phyloP scores from a whole-genome alignment of 768 basidiomycete species.

The Serendipita vermifera region DNA sequence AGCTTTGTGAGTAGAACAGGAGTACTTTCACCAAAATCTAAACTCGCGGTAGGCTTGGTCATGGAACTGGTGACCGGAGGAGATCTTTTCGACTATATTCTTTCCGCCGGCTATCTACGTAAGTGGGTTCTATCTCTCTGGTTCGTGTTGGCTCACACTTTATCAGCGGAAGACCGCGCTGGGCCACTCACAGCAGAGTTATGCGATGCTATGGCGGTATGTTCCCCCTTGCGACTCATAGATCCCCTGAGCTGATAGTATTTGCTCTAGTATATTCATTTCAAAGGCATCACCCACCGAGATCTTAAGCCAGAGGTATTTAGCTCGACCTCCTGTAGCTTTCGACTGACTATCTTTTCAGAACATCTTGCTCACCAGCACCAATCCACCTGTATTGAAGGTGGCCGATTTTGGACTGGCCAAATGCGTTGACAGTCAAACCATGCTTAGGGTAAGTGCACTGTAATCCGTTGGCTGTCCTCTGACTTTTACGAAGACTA shows the following conservation, averaged over 20 bases:
- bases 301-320: conserved; percentile 65
- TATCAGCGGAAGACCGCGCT: conserved; percentile 30
- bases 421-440: conserved; percentile 71
- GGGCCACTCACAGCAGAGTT: conserved; percentile 69
- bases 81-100: conserved; percentile 66
- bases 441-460: conserved; percentile 53
- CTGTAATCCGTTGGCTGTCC: conserved; percentile 4
- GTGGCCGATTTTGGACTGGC: conserved; percentile 95
- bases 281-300: conserved; percentile 72
- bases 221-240: neutral
- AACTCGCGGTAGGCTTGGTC: conserved; percentile 32
- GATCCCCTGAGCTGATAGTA: conserved; percentile 28
- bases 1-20: conserved; percentile 20
- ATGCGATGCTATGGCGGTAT: conserved; percentile 43
- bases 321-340: neutral
- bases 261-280: conserved; percentile 38
- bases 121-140: conserved; percentile 19
- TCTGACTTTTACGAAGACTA: conserved; percentile 40
- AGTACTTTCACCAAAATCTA: neutral
- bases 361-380: conserved; percentile 74
- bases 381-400: conserved; percentile 60
- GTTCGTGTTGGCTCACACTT: neutral
- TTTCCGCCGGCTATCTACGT: conserved; percentile 47
- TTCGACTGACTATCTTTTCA: conserved; percentile 20
- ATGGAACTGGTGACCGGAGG: conserved; percentile 80